These are phyloP conservation scores for Malassezia furfur DNA, from an alignment of 1,284 basidiomycete genomes.

Conservation along the genomic window DNA sequence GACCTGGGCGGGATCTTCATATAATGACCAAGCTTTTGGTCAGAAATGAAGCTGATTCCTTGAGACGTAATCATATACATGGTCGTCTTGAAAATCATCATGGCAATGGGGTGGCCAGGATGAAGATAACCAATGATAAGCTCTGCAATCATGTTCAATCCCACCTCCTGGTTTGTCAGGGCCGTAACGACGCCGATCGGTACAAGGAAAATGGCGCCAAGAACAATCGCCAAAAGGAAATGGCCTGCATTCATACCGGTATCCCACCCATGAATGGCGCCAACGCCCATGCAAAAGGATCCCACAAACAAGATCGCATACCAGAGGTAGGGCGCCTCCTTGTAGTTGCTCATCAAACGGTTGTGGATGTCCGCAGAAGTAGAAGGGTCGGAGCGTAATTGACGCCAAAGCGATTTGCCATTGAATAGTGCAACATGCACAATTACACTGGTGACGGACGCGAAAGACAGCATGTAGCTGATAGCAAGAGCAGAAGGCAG, in stretches of 20 bases:
- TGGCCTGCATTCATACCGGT: slow-evolving; percentile 61
- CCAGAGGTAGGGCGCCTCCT: slow-evolving; percentile 91
- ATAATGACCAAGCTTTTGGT: slow-evolving; percentile 91
- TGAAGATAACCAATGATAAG: slow-evolving; percentile 58
- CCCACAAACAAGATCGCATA: slow-evolving; percentile 58
- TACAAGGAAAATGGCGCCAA: slow-evolving; percentile 74
- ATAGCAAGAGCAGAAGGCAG: slow-evolving; percentile 77
- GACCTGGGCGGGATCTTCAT: slow-evolving; percentile 87
- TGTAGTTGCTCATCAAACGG: slow-evolving; percentile 86
- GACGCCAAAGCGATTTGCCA: slow-evolving; percentile 65
- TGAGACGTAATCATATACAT: slow-evolving; percentile 43
- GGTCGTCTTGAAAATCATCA: slow-evolving; percentile 91
- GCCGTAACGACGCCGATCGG: slow-evolving; percentile 86
- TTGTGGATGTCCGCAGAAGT: slow-evolving; percentile 91
- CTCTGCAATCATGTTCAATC: slow-evolving; percentile 78
- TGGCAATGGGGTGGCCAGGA: slow-evolving; percentile 55
- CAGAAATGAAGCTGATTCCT: slow-evolving; percentile 76
- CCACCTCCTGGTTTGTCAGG: slow-evolving; percentile 69
- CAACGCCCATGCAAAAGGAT: slow-evolving; percentile 58
- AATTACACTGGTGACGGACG: slow-evolving; percentile 73
- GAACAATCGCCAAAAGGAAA: slow-evolving; percentile 58
- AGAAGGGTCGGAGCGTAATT: slow-evolving; percentile 62
- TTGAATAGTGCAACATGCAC: slow-evolving; percentile 83
- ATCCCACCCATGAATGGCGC: slow-evolving; percentile 61
- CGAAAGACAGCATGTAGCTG: slow-evolving; percentile 80